phyloP scores from a whole-genome alignment of 1,284 basidiomycete genomes.

The Pisolithus thermaeus region DNA sequence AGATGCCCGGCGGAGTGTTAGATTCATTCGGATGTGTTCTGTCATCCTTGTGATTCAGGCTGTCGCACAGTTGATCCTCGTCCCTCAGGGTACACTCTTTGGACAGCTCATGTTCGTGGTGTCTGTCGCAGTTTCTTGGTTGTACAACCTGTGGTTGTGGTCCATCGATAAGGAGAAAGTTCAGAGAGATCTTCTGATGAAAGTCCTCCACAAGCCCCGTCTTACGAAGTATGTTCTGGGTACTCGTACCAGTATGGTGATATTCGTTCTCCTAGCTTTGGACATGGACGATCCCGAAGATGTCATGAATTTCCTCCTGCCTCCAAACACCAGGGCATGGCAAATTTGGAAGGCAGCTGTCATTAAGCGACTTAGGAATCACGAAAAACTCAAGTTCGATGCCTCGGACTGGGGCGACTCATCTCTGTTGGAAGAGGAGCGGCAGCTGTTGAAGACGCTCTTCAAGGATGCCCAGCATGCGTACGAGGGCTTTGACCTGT shows the following conservation, averaged over 20 bases:
- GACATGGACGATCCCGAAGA: conserved; percentile 1
- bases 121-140: conserved; percentile 26
- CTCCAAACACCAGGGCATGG: conserved; percentile 7
- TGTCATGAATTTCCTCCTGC: conserved; percentile 6
- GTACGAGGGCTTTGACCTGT: not conserved
- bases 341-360: conserved; percentile 3
- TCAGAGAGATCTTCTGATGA: conserved; percentile 16
- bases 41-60: conserved; percentile 26
- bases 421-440: not conserved
- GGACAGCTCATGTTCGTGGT: conserved; percentile 29
- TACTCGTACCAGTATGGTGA: not conserved
- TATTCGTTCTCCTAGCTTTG: not conserved
- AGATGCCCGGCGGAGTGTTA: conserved; percentile 16
- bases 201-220: not conserved
- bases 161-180: conserved; percentile 28
- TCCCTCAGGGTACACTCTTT: conserved; percentile 25
- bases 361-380: not conserved
- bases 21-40: conserved; percentile 15
- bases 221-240: not conserved
- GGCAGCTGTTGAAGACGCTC: not conserved
- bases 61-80: conserved; percentile 26
- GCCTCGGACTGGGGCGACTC: not conserved
- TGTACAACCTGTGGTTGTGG: conserved; percentile 27
- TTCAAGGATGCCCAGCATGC: not conserved
- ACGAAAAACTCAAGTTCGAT: not conserved